These are phyloP conservation scores for Ogataea thermomethanolica DNA, from an alignment of 805 yeast genomes.

Conservation along the genomic window DNA sequence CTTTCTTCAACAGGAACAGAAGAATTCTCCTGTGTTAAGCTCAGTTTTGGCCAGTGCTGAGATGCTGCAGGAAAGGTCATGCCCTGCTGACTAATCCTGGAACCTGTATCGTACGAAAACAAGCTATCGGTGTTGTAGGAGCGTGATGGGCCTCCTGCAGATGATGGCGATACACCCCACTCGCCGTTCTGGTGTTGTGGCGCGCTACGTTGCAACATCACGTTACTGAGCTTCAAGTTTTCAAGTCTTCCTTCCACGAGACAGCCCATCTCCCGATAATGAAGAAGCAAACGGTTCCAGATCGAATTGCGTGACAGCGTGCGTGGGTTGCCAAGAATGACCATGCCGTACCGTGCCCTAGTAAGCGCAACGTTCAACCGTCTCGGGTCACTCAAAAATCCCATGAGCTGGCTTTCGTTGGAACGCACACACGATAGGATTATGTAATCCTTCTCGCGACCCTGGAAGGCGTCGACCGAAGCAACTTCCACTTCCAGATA, in stretches of 20 bases:
- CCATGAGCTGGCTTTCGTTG: constrained; percentile 68
- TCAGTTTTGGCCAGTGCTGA: constrained; percentile 23
- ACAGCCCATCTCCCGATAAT: constrained; percentile 80
- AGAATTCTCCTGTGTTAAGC: constrained; percentile 1
- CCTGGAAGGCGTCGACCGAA: constrained; percentile 66
- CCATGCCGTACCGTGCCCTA: constrained; percentile 78
- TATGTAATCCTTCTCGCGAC: constrained; percentile 52
- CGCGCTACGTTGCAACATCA: constrained; percentile 39
- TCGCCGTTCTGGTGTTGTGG: constrained; percentile 1
- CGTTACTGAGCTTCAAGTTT: constrained; percentile 67
- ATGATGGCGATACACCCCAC: constrained; percentile 5
- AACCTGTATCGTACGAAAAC: constrained; percentile 34
- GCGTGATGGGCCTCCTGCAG: constrained; percentile 16
- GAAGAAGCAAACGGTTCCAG: constrained; percentile 76
- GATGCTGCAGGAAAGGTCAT: constrained; percentile 6
- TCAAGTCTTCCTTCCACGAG: constrained; percentile 87
- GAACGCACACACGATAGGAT: constrained; percentile 58
- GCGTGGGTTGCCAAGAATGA: constrained; percentile 80
- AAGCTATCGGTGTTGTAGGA: constrained; percentile 39
- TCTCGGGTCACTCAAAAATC: constrained; percentile 80
- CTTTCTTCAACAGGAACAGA: background rate
- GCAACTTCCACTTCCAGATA: constrained; percentile 81
- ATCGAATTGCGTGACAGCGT: constrained; percentile 64
- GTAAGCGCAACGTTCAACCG: constrained; percentile 88
- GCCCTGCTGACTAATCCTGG: constrained; percentile 12